These are phyloP conservation scores for Peterozyma toletana DNA, from an alignment of 805 yeast species.

Conservation along the genomic window DNA sequence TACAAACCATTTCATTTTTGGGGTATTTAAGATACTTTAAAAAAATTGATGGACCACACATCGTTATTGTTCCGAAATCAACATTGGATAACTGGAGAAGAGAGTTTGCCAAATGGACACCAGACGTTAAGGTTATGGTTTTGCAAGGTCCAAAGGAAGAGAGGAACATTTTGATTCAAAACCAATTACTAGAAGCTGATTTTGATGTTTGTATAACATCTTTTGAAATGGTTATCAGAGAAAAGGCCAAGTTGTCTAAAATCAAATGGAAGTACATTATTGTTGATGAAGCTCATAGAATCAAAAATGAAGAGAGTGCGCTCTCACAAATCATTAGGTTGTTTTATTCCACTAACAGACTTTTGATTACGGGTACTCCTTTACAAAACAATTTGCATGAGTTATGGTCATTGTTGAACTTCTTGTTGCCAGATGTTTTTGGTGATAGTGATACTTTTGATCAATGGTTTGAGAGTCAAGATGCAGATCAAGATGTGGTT, in stretches of 20 bases:
- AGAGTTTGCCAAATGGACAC: conserved; percentile 94
- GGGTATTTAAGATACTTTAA: conserved; percentile 80
- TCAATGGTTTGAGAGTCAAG: conserved; percentile 66
- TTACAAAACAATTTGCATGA: conserved; percentile 92
- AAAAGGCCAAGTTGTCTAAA: conserved; percentile 72
- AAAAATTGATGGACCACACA: conserved; percentile 81
- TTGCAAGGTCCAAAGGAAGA: conserved; percentile 88
- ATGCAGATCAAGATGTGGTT: conserved; percentile 67
- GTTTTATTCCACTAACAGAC: conserved; percentile 77
- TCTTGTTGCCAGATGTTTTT: conserved; percentile 88
- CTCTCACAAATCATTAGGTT: conserved; percentile 87
- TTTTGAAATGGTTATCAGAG: conserved; percentile 89
- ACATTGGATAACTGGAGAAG: conserved; percentile 95
- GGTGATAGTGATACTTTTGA: conserved; percentile 88
- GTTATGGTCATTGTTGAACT: conserved; percentile 90
- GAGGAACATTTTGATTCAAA: conserved; percentile 52
- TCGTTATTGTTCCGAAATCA: conserved; percentile 91
- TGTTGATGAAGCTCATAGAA: conserved; percentile 95
- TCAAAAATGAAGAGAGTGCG: conserved; percentile 89
- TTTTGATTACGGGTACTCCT: conserved; percentile 94
- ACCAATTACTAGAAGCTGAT: conserved; percentile 57
- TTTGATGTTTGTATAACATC: conserved; percentile 90
- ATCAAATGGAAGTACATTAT: conserved; percentile 90
- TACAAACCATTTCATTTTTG: conserved; percentile 72
- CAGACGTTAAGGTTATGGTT: conserved; percentile 80